These are phyloP conservation scores for Flaveria trinervia DNA, from an alignment of 129 eudicot species.

Conservation along the genomic window DNA sequence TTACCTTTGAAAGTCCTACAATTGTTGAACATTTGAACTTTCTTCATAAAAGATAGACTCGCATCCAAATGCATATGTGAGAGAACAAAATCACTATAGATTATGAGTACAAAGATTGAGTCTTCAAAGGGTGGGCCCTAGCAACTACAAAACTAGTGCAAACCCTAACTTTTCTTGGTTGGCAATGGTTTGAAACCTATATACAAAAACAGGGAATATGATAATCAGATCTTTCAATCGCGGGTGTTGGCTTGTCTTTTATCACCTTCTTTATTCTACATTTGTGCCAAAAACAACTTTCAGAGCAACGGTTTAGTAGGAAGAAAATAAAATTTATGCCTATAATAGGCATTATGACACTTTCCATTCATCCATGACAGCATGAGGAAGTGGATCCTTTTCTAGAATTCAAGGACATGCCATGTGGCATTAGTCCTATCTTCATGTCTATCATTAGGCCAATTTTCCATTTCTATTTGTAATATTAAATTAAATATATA, in stretches of 20 bases:
- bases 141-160: constrained; percentile 18
- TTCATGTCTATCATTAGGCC: not conserved
- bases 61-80: not conserved
- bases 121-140: constrained; percentile 18
- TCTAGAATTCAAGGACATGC: not conserved
- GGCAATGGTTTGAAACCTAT: constrained; percentile 1
- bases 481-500: not conserved
- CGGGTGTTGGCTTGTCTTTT: not conserved
- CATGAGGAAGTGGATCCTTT: not conserved
- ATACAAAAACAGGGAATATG: not conserved
- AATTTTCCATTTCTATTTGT: not conserved
- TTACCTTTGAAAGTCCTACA: not conserved
- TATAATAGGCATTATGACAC: not conserved
- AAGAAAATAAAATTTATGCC: not conserved
- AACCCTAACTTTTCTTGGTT: not conserved
- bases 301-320: not conserved
- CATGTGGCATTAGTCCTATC: not conserved
- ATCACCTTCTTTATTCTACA: not conserved
- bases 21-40: not conserved
- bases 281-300: not conserved
- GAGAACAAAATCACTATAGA: not conserved
- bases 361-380: not conserved
- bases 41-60: not conserved
- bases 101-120: not conserved
- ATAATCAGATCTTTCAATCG: not conserved